Conservation (phyloP, 805 yeast genomes). For the Lipomyces orientalis region DNA sequence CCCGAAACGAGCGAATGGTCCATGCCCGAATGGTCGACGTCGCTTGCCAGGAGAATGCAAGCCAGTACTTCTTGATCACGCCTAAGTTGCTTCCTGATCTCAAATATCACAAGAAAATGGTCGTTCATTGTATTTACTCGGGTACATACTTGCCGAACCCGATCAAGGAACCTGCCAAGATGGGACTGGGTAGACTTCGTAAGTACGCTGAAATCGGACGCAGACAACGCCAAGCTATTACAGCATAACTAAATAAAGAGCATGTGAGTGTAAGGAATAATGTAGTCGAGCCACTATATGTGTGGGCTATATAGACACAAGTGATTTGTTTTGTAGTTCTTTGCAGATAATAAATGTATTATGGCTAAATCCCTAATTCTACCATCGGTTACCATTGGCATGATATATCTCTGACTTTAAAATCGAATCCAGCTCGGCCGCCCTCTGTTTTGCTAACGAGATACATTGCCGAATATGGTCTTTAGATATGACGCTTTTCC, state of each 20-base stretch:
- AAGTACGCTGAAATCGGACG: constrained; percentile 26
- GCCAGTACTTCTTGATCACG: constrained; percentile 91
- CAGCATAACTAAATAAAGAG: not conserved
- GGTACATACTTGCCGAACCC: constrained; percentile 41
- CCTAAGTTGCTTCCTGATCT: constrained; percentile 85
- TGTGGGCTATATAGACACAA: not conserved
- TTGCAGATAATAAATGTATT: not conserved
- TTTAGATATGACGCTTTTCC: constrained; percentile 14
- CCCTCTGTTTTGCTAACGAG: constrained; percentile 22
- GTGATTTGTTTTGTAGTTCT: not conserved
- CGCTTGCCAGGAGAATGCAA: constrained; percentile 66
- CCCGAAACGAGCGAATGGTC: constrained; percentile 83
- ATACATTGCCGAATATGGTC: constrained; percentile 21
- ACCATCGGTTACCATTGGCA: not conserved
- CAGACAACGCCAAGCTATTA: not conserved
- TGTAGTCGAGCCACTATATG: not conserved
- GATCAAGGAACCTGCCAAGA: constrained; percentile 4
- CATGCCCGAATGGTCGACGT: constrained; percentile 84
- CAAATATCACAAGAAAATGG: constrained; percentile 78
- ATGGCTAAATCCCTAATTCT: not conserved
- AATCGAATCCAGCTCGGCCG: constrained; percentile 23
- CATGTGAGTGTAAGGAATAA: not conserved
- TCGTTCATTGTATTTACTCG: constrained; percentile 82
- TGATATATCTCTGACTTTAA: not conserved
- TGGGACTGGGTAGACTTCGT: constrained; percentile 26